phyloP scores from a whole-genome alignment of 2,329 filamentous ascomycete genomes.

The Talaromyces piceae region DNA sequence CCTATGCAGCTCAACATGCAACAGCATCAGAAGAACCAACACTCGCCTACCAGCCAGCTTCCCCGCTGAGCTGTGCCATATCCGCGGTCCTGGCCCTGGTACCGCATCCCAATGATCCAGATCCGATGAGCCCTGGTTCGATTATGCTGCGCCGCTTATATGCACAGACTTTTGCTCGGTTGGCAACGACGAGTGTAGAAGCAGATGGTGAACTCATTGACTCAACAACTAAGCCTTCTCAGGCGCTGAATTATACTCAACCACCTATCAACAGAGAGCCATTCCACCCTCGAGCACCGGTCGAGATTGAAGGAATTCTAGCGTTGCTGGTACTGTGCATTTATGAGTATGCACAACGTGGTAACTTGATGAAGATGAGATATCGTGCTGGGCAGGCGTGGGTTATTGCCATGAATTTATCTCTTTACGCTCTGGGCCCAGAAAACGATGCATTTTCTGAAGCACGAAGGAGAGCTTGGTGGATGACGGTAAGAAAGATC shows the following conservation, averaged over 20 bases:
- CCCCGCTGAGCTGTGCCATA: conserved; percentile 38
- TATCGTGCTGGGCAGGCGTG: conserved; percentile 39
- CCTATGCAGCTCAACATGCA: conserved; percentile 23
- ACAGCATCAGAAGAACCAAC: conserved; percentile 24
- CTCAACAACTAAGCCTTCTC: conserved; percentile 32
- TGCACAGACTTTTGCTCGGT: conserved; percentile 34
- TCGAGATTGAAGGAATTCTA: conserved; percentile 36
- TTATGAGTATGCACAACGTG: conserved; percentile 40
- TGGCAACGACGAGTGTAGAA: conserved; percentile 34
- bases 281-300: conserved; percentile 33
- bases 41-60: conserved; percentile 30
- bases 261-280: conserved; percentile 26
- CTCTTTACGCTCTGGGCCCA: conserved; percentile 29
- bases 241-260: conserved; percentile 29
- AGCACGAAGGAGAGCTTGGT: conserved; percentile 39
- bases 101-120: conserved; percentile 33
- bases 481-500: conserved; percentile 36
- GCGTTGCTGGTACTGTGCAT: conserved; percentile 37
- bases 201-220: conserved; percentile 36
- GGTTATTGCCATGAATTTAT: conserved; percentile 37
- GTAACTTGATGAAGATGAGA: conserved; percentile 41
- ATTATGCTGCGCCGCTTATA: conserved; percentile 31
- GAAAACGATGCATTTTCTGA: conserved; percentile 32
- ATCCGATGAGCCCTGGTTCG: conserved; percentile 28
- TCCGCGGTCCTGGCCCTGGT: conserved; percentile 37